Conservation (phyloP, 768 basidiomycete genomes). For the Boletus tomentosulus region DNA sequence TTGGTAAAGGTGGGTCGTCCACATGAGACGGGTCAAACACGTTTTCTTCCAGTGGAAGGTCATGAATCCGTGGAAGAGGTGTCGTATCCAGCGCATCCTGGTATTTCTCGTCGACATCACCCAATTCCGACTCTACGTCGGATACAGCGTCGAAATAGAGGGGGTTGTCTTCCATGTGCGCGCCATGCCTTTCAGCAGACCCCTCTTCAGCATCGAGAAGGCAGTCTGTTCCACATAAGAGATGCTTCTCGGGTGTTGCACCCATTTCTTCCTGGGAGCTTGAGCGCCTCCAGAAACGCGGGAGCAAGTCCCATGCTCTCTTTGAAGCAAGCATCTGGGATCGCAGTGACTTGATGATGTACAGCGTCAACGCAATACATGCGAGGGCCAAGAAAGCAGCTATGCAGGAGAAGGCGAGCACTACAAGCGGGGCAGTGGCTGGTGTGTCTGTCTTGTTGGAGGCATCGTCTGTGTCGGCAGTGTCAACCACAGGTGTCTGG, state of each 20-base stretch:
- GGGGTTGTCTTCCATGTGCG: slow-evolving; percentile 1
- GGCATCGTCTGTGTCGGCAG: slow-evolving; percentile 15
- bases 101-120: slow-evolving; percentile 28
- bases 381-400: slow-evolving; percentile 22
- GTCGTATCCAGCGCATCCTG: slow-evolving; percentile 29
- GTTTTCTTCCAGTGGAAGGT: slow-evolving; percentile 18
- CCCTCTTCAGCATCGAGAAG: slow-evolving; percentile 4
- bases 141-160: slow-evolving; percentile 9
- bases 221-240: background rate
- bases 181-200: background rate
- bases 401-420: slow-evolving; percentile 25
- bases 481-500: slow-evolving; percentile 24
- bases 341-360: slow-evolving; percentile 17
- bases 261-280: background rate
- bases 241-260: background rate
- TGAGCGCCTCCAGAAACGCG: slow-evolving; percentile 11
- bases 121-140: slow-evolving; percentile 23
- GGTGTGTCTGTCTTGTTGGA: slow-evolving; percentile 7
- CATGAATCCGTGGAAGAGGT: slow-evolving; percentile 14
- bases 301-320: slow-evolving; percentile 22
- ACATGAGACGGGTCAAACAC: slow-evolving; percentile 5
- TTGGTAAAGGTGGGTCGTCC: slow-evolving; percentile 11
- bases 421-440: slow-evolving; percentile 9
- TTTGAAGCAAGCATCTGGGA: slow-evolving; percentile 19
- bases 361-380: slow-evolving; percentile 21